Evolutionary conservation across 306 rosid genomes (phyloP).

Genomic region (Alnus glutinosa): DNA sequence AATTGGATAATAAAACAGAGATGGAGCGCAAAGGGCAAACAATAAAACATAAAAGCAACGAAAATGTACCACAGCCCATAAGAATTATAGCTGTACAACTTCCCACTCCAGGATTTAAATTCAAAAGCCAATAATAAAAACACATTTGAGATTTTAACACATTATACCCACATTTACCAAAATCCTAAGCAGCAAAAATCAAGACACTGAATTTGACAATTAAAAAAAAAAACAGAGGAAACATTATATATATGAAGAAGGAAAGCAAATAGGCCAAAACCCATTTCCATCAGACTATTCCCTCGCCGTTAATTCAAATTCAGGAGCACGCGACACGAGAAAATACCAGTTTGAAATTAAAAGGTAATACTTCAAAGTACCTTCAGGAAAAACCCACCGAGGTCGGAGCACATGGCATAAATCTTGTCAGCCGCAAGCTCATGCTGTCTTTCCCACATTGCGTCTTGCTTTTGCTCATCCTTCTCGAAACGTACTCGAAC

Average conservation of each 20-base stretch:
- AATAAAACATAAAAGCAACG: neutral
- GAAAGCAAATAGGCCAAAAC: constrained; percentile 5
- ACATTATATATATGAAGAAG: neutral
- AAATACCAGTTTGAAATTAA: neutral
- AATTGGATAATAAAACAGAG: neutral
- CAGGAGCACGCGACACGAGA: neutral
- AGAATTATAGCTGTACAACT: constrained; percentile 10
- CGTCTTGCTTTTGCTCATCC: constrained; percentile 69
- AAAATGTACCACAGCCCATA: neutral
- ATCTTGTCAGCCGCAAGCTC: constrained; percentile 88
- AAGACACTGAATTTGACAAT: neutral
- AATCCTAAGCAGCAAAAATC: neutral
- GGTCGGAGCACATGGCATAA: constrained; percentile 76
- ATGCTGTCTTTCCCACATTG: constrained; percentile 97
- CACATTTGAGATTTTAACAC: neutral
- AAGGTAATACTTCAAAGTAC: constrained; percentile 31
- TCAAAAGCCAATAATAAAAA: neutral
- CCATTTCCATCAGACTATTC: neutral
- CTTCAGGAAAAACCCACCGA: constrained; percentile 97
- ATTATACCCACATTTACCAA: neutral
- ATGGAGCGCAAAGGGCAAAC: neutral
- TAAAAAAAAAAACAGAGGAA: neutral
- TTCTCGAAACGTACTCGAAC: constrained; percentile 73
- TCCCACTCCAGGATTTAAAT: constrained; percentile 1
- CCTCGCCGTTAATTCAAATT: constrained; percentile 10